Evolutionary conservation across 345 rosid genomes (phyloP), one percentile per base, ranked within the genome.

Genomic region (Geranium brycei): DNA sequence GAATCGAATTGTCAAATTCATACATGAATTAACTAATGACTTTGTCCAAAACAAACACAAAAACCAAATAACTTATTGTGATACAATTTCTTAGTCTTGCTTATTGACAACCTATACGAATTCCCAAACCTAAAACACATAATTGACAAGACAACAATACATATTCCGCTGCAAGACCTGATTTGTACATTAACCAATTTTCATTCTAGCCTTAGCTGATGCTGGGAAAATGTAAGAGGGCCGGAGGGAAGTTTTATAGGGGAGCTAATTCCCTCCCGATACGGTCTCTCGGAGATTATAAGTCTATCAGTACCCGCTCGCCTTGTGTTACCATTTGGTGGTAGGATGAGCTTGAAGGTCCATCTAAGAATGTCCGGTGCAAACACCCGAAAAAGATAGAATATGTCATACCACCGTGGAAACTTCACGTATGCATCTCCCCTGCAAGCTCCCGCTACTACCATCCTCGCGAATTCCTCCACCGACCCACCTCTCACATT

Each of bases 351-450:
- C 19, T 82, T 76, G 67, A 87, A 80, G 10, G 87, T 83, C 97
- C 96, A 86, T 63, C 79, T 81, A 58, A 93, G 84, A 30, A 89
- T 73, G 56, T 74, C 78, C 0, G 92, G 96, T 0, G 88, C 82
- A 66, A 91, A 91, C 61, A 76, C 82, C 71, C 95, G 72, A 53
- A 78, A 91, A 5, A 88, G 71, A 57, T 83, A 85, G 78, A 88
- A 88, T 58, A 80, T 70, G 55, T 87, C 96, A 0, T 89, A 81
- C 98, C 97, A 92, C 68, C 86, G 86, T 3, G 97, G 93, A 57
- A 63, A 86, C 74, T 86, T 87, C 41, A 85, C 95, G 12, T 83
- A 86, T 0, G 83, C 68, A 7, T 90, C 82, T 61, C 97, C 91
- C 16, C 87, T 74, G 32, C 96, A 90, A 53, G 96, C 97, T 53